A percentile compares a stretch with the other conserved stretches of the same genome.
Evolutionary conservation across 164 flowering plant species (phyloP).

Genomic region (Vitis rupestris): DNA sequence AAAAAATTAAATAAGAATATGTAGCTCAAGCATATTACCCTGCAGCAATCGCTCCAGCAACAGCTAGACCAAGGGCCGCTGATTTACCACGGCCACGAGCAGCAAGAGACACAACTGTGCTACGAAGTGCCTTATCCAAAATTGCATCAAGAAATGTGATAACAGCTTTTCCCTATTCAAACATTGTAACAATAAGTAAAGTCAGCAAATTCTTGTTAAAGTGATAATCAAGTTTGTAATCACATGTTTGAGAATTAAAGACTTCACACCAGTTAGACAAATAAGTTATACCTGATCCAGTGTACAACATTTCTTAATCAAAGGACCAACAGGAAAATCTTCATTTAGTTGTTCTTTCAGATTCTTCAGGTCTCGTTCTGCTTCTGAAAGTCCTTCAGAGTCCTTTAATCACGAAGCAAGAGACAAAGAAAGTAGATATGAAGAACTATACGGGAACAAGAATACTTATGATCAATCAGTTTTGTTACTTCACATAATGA

Average conservation of each 20-base stretch:
- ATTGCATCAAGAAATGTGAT: constrained; percentile 88
- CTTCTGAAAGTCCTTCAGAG: constrained; percentile 77
- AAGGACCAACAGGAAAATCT: constrained; percentile 86
- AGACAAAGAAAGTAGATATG: constrained; percentile 1
- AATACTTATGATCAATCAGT: not conserved
- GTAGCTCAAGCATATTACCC: constrained; percentile 48
- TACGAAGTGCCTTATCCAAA: constrained; percentile 80
- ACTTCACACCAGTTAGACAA: not conserved
- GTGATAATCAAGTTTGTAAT: not conserved
- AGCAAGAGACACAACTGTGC: constrained; percentile 88
- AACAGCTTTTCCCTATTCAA: constrained; percentile 82
- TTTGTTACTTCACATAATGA: not conserved
- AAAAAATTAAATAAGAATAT: not conserved
- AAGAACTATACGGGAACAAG: not conserved
- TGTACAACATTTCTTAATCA: constrained; percentile 82
- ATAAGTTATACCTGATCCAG: constrained; percentile 73
- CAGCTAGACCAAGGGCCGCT: constrained; percentile 89
- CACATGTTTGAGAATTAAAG: not conserved
- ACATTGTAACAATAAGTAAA: constrained; percentile 12
- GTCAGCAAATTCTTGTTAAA: constrained; percentile 6
- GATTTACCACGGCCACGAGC: constrained; percentile 99
- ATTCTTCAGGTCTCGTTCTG: constrained; percentile 67
- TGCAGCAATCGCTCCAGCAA: constrained; percentile 96
- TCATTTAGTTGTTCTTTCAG: constrained; percentile 81
- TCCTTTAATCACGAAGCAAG: constrained; percentile 45